Percentiles rank a stretch among this genome's conserved stretches.
These are phyloP conservation scores for Eimeria nieschulzi DNA, from an alignment of 169 alveolate genomes.

Conservation along the genomic window DNA sequence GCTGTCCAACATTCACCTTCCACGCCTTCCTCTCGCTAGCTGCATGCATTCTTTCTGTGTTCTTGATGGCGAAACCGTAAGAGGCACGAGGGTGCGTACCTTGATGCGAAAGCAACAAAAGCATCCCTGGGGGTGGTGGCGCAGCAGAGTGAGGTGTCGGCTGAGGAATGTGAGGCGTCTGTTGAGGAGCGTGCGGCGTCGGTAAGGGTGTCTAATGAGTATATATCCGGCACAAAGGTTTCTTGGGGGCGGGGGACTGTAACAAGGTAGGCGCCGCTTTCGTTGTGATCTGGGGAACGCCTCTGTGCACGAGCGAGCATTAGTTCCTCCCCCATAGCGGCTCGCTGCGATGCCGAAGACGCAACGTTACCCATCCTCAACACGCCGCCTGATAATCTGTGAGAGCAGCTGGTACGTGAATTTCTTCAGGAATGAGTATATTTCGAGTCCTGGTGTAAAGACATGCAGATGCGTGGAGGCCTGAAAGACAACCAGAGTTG, in stretches of 20 bases:
- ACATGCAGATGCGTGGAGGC: background rate
- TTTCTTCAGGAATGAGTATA: background rate
- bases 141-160: constrained; percentile 55
- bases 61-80: no score
- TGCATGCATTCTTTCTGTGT: background rate
- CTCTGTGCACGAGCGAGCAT: constrained; percentile 33
- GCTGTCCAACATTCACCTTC: background rate
- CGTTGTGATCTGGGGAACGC: constrained; percentile 15
- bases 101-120: constrained; percentile 17
- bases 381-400: background rate
- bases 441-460: background rate
- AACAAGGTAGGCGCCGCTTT: constrained; percentile 43
- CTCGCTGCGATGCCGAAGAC: constrained; percentile 62
- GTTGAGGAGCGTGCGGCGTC: background rate
- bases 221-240: background rate
- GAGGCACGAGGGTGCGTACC: constrained; percentile 10
- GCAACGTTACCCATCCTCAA: constrained; percentile 53
- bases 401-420: background rate
- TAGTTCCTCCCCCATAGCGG: constrained; percentile 40
- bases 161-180: background rate
- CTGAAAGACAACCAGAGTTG: background rate
- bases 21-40: background rate
- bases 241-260: constrained; percentile 15
- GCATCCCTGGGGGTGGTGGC: constrained; percentile 28
- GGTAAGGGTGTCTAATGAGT: background rate